A percentile compares a stretch with the other conserved stretches of the same genome.
Conservation (phyloP, 1,284 basidiomycete species). For the Heliocybe sulcata region DNA sequence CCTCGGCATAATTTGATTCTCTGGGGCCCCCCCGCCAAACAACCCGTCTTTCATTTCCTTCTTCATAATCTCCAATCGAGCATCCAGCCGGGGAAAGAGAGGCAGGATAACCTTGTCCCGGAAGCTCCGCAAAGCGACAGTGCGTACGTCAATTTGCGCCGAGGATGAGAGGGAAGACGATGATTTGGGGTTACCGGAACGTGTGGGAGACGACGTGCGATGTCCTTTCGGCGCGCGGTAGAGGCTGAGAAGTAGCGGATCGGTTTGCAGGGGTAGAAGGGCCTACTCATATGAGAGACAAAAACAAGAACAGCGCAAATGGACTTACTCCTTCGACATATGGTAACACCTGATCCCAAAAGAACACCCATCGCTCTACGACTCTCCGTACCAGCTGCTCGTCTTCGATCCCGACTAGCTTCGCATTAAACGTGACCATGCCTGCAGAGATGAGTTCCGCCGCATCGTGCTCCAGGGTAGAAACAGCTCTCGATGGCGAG, state of each 20-base stretch:
- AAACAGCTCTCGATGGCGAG: conserved; percentile 55
- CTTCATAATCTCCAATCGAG: conserved; percentile 37
- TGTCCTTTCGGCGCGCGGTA: conserved; percentile 55
- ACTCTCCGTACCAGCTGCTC: conserved; percentile 69
- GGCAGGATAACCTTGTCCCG: conserved; percentile 74
- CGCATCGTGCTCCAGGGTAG: conserved; percentile 72
- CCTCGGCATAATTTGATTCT: conserved; percentile 44
- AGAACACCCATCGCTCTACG: conserved; percentile 90
- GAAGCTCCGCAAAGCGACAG: conserved; percentile 73
- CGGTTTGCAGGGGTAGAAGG: conserved; percentile 71
- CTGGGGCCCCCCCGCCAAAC: conserved; percentile 37
- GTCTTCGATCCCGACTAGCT: conserved; percentile 69
- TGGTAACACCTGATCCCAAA: conserved; percentile 89
- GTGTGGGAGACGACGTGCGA: conserved; percentile 23
- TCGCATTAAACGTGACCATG: conserved; percentile 88
- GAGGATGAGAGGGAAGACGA: conserved; percentile 20
- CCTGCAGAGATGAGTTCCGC: conserved; percentile 80
- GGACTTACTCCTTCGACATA: conserved; percentile 77
- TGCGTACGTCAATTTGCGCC: conserved; percentile 73
- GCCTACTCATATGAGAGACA: conserved; percentile 34
- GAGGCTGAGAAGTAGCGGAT: conserved; percentile 58
- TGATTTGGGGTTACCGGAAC: not conserved
- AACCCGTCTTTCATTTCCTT: conserved; percentile 37
- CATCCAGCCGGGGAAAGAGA: conserved; percentile 46
- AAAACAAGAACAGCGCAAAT: conserved; percentile 1